Evolutionary conservation across 345 rosid genomes (phyloP).

Genomic region (Hypericum androsaemum): DNA sequence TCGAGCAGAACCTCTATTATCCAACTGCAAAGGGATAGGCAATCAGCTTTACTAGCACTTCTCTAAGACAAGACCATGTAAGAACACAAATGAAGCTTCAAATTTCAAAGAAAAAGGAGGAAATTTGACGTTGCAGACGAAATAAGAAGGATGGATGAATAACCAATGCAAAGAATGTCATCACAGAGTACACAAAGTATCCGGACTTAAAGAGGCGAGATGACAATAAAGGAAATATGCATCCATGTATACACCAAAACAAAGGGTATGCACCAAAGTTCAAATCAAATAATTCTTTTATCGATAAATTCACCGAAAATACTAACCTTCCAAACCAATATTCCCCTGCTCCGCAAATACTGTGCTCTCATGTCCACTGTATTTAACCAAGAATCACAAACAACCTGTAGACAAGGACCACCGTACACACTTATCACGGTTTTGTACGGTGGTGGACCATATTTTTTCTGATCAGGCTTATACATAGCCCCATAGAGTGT

Average conservation of each 20-base stretch:
- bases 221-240: too few relatives aligned
- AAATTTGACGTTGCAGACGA: too few relatives aligned
- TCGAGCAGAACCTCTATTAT: conserved; percentile 80
- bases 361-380: conserved; percentile 96
- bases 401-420: conserved; percentile 74
- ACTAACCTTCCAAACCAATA: conserved; percentile 87
- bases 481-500: conserved; percentile 67
- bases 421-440: conserved; percentile 80
- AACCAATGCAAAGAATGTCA: too few relatives aligned
- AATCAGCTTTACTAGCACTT: neutral
- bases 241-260: too few relatives aligned
- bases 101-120: too few relatives aligned
- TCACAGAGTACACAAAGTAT: too few relatives aligned
- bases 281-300: neutral
- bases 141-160: too few relatives aligned
- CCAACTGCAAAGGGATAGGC: conserved; percentile 43
- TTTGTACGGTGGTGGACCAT: conserved; percentile 93
- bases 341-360: conserved; percentile 74
- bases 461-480: conserved; percentile 55
- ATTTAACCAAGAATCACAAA: conserved; percentile 66
- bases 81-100: too few relatives aligned
- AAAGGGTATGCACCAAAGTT: too few relatives aligned
- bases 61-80: neutral
- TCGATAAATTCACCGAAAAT: neutral
- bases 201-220: too few relatives aligned